These are phyloP conservation scores for Arabidopsis arenosa DNA, from an alignment of 345 rosid species.

Conservation along the genomic window DNA sequence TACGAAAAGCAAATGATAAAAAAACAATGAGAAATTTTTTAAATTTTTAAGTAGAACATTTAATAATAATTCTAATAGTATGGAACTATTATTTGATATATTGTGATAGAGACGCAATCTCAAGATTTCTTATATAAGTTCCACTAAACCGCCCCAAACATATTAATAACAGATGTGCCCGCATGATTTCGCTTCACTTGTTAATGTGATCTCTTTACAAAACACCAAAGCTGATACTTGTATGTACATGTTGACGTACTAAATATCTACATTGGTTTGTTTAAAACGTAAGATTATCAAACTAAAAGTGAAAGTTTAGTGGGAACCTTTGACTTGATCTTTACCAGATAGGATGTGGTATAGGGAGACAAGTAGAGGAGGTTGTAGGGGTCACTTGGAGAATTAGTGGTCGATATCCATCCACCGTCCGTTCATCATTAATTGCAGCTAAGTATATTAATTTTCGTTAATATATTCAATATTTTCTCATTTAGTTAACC, in stretches of 20 bases:
- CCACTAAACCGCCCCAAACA: slow-evolving; percentile 39
- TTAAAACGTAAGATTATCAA: background rate
- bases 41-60: slow-evolving; percentile 20
- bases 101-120: slow-evolving; percentile 36
- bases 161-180: background rate
- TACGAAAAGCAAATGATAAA: slow-evolving; percentile 36
- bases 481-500: background rate
- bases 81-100: slow-evolving; percentile 37
- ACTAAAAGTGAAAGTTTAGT: slow-evolving; percentile 16
- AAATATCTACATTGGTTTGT: slow-evolving; percentile 2
- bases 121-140: slow-evolving; percentile 11
- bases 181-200: slow-evolving; percentile 32
- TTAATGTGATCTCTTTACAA: background rate
- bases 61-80: slow-evolving; percentile 19
- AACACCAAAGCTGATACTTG: slow-evolving; percentile 18
- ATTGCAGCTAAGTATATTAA: slow-evolving; percentile 18
- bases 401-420: slow-evolving; percentile 38
- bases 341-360: slow-evolving; percentile 35
- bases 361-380: slow-evolving; percentile 48
- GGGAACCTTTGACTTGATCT: slow-evolving; percentile 41
- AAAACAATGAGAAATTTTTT: slow-evolving; percentile 30
- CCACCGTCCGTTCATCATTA: slow-evolving; percentile 46
- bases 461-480: slow-evolving; percentile 2
- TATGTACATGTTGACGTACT: slow-evolving; percentile 18
- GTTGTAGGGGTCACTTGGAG: slow-evolving; percentile 45